A percentile compares a stretch with the other conserved stretches of the same genome.
Evolutionary conservation across 805 yeast species (phyloP).

Genomic region (Phaffomyces antillensis): DNA sequence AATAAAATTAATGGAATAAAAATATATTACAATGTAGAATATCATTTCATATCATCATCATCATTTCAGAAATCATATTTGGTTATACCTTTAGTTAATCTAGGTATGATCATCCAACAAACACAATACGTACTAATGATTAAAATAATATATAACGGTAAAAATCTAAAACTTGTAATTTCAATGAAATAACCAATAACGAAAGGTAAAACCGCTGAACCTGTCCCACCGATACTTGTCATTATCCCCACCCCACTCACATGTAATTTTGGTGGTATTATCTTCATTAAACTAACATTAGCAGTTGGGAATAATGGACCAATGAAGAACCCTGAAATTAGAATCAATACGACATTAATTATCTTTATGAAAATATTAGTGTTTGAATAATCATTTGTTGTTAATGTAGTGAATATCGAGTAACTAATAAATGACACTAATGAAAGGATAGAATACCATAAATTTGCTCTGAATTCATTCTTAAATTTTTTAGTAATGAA

Average conservation of each 20-base stretch:
- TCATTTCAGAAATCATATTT: slow-evolving; percentile 4
- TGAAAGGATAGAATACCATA: slow-evolving; percentile 28
- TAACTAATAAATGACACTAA: slow-evolving; percentile 22
- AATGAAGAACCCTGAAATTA: slow-evolving; percentile 49
- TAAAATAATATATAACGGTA: slow-evolving; percentile 18
- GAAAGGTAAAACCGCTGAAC: slow-evolving; percentile 72
- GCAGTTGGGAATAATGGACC: slow-evolving; percentile 76
- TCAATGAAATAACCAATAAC: slow-evolving; percentile 41
- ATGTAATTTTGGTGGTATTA: slow-evolving; percentile 53
- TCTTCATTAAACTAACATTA: slow-evolving; percentile 53
- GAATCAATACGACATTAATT: slow-evolving; percentile 10
- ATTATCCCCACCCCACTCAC: slow-evolving; percentile 66
- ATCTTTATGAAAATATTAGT: neutral
- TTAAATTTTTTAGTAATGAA: slow-evolving; percentile 43
- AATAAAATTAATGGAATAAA: neutral
- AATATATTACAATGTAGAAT: too few relatives aligned
- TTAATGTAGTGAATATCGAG: slow-evolving; percentile 7
- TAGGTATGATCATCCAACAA: slow-evolving; percentile 8
- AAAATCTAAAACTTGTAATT: slow-evolving; percentile 19
- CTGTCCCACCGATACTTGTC: slow-evolving; percentile 77
- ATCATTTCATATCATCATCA: neutral
- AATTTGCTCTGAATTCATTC: slow-evolving; percentile 36
- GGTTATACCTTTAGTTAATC: neutral
- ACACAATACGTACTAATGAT: slow-evolving; percentile 8
- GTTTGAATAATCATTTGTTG: slow-evolving; percentile 32